These are phyloP conservation scores for Agrostemma githago DNA, from an alignment of 148 eudicot genomes.

Conservation along the genomic window DNA sequence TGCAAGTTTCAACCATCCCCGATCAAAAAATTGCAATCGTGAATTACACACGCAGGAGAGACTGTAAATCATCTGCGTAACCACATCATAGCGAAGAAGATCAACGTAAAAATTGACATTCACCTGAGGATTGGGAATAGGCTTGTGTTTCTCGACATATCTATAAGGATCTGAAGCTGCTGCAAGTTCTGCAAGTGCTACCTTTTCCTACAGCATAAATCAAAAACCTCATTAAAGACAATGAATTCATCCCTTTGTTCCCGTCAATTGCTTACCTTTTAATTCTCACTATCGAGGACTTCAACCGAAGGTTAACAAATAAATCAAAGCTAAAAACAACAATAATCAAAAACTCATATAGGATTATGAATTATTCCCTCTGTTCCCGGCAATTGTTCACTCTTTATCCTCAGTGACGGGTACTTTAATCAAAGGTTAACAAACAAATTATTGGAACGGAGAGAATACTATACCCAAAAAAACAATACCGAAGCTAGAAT, in stretches of 20 bases:
- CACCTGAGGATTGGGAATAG: conserved; percentile 81
- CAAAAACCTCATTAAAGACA: no score
- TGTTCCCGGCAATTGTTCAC: background rate
- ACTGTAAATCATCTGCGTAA: background rate
- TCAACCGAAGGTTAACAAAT: background rate
- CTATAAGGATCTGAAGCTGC: conserved; percentile 57
- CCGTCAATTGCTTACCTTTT: no score
- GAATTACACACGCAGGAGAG: background rate
- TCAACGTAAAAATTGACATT: background rate
- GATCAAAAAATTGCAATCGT: background rate
- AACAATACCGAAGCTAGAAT: no score
- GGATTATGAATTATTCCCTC: background rate
- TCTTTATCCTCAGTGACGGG: background rate
- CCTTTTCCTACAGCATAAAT: conserved; percentile 40
- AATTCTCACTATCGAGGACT: no score
- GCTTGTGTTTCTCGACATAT: conserved; percentile 67
- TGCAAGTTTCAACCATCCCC: conserved; percentile 23
- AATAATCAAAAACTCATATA: no score
- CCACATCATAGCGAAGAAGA: background rate
- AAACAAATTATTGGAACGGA: no score
- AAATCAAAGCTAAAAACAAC: no score
- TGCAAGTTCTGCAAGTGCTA: conserved; percentile 41
- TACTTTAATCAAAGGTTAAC: background rate
- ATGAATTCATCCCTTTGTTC: no score
- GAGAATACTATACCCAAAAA: no score